Conservation (phyloP, 345 rosid species). For the Eucalyptus curtisii region DNA sequence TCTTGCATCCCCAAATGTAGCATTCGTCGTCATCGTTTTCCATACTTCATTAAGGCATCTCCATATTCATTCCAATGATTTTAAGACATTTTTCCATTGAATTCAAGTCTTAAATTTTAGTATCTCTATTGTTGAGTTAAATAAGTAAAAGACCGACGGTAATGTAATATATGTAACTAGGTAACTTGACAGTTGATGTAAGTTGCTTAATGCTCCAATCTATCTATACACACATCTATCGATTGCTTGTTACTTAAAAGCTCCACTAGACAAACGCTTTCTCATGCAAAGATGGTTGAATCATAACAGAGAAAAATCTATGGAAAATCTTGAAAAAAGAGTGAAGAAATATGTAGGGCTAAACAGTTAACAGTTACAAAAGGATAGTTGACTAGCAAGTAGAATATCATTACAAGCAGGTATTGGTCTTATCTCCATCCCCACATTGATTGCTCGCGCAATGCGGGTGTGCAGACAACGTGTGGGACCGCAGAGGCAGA, state of each 20-base stretch:
- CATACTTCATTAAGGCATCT: not conserved
- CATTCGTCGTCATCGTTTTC: not conserved
- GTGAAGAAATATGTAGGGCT: not conserved
- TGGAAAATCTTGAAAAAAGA: not conserved
- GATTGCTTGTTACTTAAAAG: not conserved
- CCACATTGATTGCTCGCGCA: not conserved
- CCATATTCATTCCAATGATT: not conserved
- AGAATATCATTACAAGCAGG: not conserved
- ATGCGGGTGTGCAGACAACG: not conserved
- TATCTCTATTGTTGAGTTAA: not conserved
- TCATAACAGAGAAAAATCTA: not conserved
- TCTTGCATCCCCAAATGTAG: not conserved
- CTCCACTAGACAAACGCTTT: not conserved
- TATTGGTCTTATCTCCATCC: not conserved
- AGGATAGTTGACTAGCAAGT: not conserved
- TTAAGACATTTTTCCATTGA: not conserved
- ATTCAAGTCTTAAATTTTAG: not conserved
- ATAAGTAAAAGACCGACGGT: fast-evolving
- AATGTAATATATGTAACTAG: not conserved
- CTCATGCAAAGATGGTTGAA: not conserved
- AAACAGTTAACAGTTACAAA: not conserved
- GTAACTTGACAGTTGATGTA: not conserved
- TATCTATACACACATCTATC: not conserved
- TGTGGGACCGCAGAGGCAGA: not conserved
- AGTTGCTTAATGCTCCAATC: not conserved